phyloP scores from a whole-genome alignment of 768 basidiomycete species.

The Mycena olivaceomarginata region DNA sequence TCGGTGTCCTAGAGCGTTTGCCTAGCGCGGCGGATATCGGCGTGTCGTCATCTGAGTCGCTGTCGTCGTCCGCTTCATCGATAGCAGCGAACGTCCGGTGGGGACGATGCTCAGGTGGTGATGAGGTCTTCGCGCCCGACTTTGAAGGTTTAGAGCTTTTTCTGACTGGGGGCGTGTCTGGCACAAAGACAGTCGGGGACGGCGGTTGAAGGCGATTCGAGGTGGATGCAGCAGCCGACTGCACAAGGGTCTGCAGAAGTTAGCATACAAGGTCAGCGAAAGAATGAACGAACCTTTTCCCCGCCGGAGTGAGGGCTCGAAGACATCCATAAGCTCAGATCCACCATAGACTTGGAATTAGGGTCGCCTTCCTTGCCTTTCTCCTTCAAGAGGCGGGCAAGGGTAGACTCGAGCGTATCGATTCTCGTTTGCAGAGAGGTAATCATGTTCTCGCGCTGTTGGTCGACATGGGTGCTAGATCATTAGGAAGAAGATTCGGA shows the following conservation, averaged over 20 bases:
- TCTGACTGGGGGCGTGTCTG: conserved; percentile 37
- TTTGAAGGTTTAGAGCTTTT: conserved; percentile 36
- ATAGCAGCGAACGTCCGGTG: conserved; percentile 34
- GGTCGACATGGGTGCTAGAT: conserved; percentile 24
- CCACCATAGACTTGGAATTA: conserved; percentile 60
- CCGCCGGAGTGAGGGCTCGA: conserved; percentile 54
- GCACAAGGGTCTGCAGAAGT: conserved; percentile 14
- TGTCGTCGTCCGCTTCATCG: conserved; percentile 34
- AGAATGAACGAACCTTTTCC: conserved; percentile 31
- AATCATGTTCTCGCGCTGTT: conserved; percentile 69
- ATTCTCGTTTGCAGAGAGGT: conserved; percentile 66
- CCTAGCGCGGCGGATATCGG: conserved; percentile 29
- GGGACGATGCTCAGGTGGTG: conserved; percentile 10
- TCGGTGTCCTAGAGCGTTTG: conserved; percentile 38
- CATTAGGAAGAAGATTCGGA: conserved; percentile 15
- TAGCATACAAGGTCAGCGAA: neutral
- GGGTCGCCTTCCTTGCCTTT: conserved; percentile 52
- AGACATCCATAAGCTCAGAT: conserved; percentile 61
- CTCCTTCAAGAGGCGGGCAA: conserved; percentile 67
- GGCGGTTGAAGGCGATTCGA: conserved; percentile 15
- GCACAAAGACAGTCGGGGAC: conserved; percentile 30
- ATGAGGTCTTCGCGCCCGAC: neutral
- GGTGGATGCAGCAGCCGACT: conserved; percentile 12
- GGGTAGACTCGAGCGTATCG: conserved; percentile 64
- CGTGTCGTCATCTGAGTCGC: conserved; percentile 35